A percentile compares a stretch with the other conserved stretches of the same genome.
These are phyloP conservation scores for Candida multigemmis DNA, from an alignment of 805 yeast genomes.

Conservation along the genomic window DNA sequence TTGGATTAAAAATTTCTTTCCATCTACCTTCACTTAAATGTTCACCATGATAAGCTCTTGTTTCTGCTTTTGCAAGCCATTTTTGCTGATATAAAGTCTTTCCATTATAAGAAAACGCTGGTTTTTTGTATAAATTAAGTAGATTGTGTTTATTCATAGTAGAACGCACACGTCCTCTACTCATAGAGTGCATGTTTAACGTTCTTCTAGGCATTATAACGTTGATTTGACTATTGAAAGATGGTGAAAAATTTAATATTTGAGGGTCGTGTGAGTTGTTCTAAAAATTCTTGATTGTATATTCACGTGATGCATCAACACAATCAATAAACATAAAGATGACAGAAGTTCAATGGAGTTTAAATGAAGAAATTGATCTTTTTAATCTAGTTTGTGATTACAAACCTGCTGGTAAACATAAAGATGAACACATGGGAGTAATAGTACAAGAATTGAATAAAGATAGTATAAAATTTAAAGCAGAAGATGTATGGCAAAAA, in stretches of 20 bases:
- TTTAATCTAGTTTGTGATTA: slow-evolving; percentile 53
- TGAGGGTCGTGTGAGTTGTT: not conserved
- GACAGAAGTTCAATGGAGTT: slow-evolving; percentile 43
- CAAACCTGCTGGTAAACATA: slow-evolving; percentile 58
- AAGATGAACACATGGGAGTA: slow-evolving; percentile 32
- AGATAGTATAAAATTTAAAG: slow-evolving; percentile 21
- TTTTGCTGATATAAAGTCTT: slow-evolving; percentile 84
- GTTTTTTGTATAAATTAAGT: slow-evolving; percentile 78
- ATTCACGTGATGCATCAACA: not conserved
- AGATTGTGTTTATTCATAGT: slow-evolving; percentile 88
- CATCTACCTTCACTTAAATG: slow-evolving; percentile 78
- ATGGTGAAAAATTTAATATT: slow-evolving; percentile 1
- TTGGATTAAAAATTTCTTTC: slow-evolving; percentile 60
- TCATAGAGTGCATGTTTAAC: slow-evolving; percentile 44
- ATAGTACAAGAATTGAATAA: slow-evolving; percentile 32
- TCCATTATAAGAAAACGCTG: slow-evolving; percentile 41
- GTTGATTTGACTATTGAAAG: not conserved
- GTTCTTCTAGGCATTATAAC: slow-evolving; percentile 54
- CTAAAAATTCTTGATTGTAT: not conserved
- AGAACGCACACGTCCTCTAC: slow-evolving; percentile 71
- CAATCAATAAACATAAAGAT: slow-evolving; percentile 1
- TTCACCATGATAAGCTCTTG: slow-evolving; percentile 95
- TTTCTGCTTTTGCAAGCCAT: slow-evolving; percentile 84
- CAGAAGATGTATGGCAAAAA: slow-evolving; percentile 49
- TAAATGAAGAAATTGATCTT: slow-evolving; percentile 53